phyloP scores from a whole-genome alignment of 176 grass and related monocot species.

The Typha latifolia region DNA sequence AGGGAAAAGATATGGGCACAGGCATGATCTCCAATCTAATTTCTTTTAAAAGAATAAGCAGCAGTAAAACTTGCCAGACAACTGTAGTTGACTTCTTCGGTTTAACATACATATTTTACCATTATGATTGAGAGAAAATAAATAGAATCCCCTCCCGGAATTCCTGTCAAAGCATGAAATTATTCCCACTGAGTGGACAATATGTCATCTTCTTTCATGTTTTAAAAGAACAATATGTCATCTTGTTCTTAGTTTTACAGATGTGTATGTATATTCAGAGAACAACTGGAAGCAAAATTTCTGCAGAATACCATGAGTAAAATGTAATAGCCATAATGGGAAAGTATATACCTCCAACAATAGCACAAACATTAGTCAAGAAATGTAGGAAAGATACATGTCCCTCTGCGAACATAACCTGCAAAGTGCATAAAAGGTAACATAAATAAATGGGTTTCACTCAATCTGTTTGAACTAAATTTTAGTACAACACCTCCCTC shows the following conservation, averaged over 20 bases:
- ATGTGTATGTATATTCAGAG: no score
- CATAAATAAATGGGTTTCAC: not conserved
- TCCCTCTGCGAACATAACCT: constrained; percentile 79
- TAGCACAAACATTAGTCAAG: constrained; percentile 97
- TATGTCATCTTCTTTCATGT: not conserved
- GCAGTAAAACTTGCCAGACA: not conserved
- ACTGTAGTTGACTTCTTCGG: not conserved
- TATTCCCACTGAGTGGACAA: not conserved
- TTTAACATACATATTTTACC: not conserved
- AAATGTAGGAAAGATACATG: constrained; percentile 84
- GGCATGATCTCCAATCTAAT: not conserved
- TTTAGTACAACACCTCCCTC: no score
- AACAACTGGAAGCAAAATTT: not conserved
- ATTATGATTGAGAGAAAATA: not conserved
- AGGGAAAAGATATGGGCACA: not conserved
- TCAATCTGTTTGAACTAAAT: not conserved
- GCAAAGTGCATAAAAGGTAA: constrained; percentile 5
- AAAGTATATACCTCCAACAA: constrained; percentile 85
- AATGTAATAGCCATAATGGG: constrained; percentile 3
- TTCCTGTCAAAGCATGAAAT: not conserved
- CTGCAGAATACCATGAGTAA: not conserved
- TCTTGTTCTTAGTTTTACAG: no score
- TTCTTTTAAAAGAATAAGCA: not conserved
- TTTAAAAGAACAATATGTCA: not conserved
- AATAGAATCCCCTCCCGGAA: not conserved